Evolutionary conservation across 2,329 filamentous ascomycete species (phyloP).

Genomic region (Colletotrichum musicola): DNA sequence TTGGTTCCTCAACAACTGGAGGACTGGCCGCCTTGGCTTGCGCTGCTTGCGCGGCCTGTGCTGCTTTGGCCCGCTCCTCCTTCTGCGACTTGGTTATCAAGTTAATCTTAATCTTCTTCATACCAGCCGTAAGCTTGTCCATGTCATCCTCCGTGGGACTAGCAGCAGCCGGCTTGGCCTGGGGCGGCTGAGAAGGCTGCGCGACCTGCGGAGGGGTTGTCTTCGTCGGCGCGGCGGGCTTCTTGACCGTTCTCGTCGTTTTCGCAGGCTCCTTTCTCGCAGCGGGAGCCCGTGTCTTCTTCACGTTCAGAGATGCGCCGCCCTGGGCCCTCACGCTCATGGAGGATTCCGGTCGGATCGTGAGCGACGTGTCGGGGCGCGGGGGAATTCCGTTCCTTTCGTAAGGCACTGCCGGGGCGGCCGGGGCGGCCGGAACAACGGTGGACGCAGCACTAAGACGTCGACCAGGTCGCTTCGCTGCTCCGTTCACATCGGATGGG

Average conservation of each 20-base stretch:
- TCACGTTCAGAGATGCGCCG: conserved; percentile 61
- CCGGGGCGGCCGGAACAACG: conserved; percentile 41
- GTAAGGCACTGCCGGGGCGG: conserved; percentile 17
- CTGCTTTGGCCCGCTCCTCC: conserved; percentile 61
- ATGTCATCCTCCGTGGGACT: conserved; percentile 55
- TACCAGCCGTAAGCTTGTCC: conserved; percentile 67
- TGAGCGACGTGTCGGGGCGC: conserved; percentile 54
- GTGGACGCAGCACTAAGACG: conserved; percentile 64
- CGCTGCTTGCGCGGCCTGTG: neutral
- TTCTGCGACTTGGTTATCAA: conserved; percentile 70
- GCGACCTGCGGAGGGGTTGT: conserved; percentile 12
- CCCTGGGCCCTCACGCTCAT: conserved; percentile 55
- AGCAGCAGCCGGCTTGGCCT: conserved; percentile 7
- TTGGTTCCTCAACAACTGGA: conserved; percentile 31
- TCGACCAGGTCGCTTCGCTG: conserved; percentile 53
- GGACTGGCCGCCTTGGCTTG: conserved; percentile 42
- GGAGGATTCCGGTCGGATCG: conserved; percentile 51
- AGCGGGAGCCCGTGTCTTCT: conserved; percentile 69
- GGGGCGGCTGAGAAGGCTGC: conserved; percentile 15
- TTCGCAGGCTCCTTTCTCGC: conserved; percentile 57
- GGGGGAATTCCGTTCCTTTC: conserved; percentile 10
- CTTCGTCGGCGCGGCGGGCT: conserved; percentile 42
- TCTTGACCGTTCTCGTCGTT: conserved; percentile 53
- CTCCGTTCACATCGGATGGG: conserved; percentile 41
- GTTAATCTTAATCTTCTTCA: conserved; percentile 75